Conservation (phyloP, 1,139 yeast genomes). For the Hyphopichia fennica region DNA sequence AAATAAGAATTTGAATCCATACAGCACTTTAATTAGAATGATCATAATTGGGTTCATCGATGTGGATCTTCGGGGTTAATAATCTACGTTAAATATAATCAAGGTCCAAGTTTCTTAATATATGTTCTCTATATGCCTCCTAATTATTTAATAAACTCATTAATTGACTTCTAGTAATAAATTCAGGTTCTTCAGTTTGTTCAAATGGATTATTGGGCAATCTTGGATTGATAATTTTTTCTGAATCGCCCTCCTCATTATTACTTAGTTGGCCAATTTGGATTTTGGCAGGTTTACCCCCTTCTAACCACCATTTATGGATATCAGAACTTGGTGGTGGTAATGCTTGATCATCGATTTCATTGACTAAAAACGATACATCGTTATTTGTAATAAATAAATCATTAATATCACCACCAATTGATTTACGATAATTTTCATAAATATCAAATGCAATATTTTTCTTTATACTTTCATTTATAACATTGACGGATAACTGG, state of each 20-base stretch:
- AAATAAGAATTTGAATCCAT: background rate
- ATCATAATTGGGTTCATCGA: too few species aligned
- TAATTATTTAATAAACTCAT: slow-evolving; percentile 17
- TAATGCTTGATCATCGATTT: slow-evolving; percentile 36
- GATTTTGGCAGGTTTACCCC: slow-evolving; percentile 75
- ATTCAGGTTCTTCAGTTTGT: slow-evolving; percentile 33
- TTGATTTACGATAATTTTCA: slow-evolving; percentile 48
- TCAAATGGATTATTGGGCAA: slow-evolving; percentile 72
- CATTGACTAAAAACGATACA: slow-evolving; percentile 28
- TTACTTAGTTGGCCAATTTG: slow-evolving; percentile 41
- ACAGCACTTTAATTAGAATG: too few species aligned
- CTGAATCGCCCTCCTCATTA: slow-evolving; percentile 27
- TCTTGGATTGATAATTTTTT: slow-evolving; percentile 60
- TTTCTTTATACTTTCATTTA: slow-evolving; percentile 65
- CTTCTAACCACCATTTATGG: slow-evolving; percentile 89
- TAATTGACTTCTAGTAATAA: slow-evolving; percentile 26
- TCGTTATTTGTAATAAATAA: slow-evolving; percentile 30
- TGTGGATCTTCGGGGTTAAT: too few species aligned
- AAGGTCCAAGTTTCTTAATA: too few species aligned
- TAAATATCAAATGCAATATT: slow-evolving; percentile 62
- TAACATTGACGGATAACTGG: slow-evolving; percentile 62
- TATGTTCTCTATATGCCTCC: background rate
- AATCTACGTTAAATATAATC: too few species aligned
- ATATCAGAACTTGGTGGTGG: slow-evolving; percentile 90
- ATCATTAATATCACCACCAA: slow-evolving; percentile 43